phyloP scores from a whole-genome alignment of 2,329 filamentous ascomycete species.

The Monosporascus sp. region DNA sequence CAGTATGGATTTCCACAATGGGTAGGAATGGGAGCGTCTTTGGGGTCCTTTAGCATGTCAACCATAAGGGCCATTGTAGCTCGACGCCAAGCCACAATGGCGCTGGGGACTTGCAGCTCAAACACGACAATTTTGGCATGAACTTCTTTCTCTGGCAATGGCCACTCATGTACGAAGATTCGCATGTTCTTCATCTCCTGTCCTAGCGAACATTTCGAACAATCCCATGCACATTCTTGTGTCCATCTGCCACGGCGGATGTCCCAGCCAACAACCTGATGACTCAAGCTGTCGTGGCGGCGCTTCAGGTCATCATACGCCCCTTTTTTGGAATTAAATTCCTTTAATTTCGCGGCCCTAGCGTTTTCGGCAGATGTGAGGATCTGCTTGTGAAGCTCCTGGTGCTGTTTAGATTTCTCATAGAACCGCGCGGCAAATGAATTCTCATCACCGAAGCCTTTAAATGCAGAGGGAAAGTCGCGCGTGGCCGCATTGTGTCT shows the following conservation, averaged over 20 bases:
- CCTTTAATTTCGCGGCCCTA: background rate
- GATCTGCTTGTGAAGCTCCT: background rate
- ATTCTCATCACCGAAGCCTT: background rate
- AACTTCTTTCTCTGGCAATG: background rate
- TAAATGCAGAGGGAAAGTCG: background rate
- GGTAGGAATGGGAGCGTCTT: background rate
- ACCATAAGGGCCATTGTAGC: background rate
- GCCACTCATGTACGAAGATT: conserved; percentile 1
- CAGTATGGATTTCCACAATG: background rate
- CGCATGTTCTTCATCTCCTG: background rate
- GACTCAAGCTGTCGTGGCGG: background rate
- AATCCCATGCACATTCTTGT: background rate
- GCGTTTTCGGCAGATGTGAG: background rate
- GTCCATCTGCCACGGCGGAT: background rate
- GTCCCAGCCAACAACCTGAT: background rate
- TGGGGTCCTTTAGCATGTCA: background rate
- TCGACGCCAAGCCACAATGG: conserved; percentile 1
- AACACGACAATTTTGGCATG: conserved; percentile 1
- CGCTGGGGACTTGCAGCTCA: conserved; percentile 2
- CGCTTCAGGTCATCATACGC: background rate
- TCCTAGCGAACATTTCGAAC: background rate
- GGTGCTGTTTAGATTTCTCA: background rate
- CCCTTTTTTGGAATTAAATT: background rate
- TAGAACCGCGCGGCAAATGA: conserved; percentile 4
- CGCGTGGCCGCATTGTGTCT: background rate